Evolutionary conservation across 108 stramenopile species (phyloP).

Genomic region (Heterococcus sp.): DNA sequence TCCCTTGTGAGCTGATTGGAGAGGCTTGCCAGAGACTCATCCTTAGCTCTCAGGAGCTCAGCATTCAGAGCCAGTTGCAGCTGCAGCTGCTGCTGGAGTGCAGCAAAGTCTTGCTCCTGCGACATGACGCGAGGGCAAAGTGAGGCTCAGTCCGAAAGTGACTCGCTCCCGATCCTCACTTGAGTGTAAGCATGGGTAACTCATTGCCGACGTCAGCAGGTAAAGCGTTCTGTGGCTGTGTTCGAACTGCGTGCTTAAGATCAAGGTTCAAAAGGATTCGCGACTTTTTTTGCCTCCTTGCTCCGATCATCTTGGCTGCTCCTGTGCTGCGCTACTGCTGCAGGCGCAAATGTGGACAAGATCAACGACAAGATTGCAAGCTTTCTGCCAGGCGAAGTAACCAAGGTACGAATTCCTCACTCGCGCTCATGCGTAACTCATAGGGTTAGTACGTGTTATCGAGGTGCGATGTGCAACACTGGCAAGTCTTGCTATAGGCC

Average conservation of each 20-base stretch:
- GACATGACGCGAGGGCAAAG: no score
- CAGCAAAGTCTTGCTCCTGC: no score
- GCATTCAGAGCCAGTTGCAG: no score
- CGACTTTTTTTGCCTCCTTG: no score
- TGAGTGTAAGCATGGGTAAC: neutral
- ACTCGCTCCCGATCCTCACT: no score
- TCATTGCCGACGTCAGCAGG: neutral
- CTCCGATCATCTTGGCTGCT: neutral
- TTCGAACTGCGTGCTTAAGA: neutral
- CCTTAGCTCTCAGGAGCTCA: no score
- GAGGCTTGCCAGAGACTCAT: no score
- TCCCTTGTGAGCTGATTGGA: no score
- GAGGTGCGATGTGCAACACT: neutral
- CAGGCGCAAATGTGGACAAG: neutral
- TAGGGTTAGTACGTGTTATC: neutral
- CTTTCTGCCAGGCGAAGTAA: neutral
- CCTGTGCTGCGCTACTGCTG: neutral
- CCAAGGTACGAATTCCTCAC: neutral
- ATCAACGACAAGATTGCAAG: neutral
- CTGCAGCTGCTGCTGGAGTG: no score
- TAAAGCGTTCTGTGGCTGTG: neutral
- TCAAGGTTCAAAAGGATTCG: neutral
- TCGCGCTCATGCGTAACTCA: neutral
- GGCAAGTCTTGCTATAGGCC: neutral
- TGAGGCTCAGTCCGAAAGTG: no score